These are phyloP conservation scores for Ogataea paraovalis DNA, from an alignment of 805 yeast species.

Conservation along the genomic window DNA sequence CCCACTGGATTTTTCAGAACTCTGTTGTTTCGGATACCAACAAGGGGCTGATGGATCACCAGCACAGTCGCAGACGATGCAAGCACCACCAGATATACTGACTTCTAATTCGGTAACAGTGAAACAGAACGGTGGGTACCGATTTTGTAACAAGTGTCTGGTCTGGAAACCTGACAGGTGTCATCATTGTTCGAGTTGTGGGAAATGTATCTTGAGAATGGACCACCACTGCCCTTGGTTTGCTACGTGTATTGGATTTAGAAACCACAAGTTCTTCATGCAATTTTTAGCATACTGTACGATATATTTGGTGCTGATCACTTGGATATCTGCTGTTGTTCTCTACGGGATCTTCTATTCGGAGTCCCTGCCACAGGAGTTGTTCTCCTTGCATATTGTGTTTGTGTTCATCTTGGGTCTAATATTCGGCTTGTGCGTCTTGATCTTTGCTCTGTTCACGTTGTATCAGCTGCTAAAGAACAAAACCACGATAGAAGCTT, in stretches of 20 bases:
- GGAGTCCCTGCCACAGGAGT: slow-evolving; percentile 23
- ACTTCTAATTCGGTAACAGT: slow-evolving; percentile 39
- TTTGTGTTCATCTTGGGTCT: slow-evolving; percentile 53
- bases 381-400: slow-evolving; percentile 55
- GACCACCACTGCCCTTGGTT: slow-evolving; percentile 87
- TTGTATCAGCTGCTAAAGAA: slow-evolving; percentile 58
- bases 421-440: slow-evolving; percentile 53
- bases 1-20: slow-evolving; percentile 51
- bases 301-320: slow-evolving; percentile 41
- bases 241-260: slow-evolving; percentile 78
- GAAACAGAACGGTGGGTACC: slow-evolving; percentile 57
- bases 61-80: slow-evolving; percentile 1
- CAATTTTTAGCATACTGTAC: slow-evolving; percentile 63
- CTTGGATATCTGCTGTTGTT: slow-evolving; percentile 36
- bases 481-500: slow-evolving; percentile 78
- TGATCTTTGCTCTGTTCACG: slow-evolving; percentile 53
- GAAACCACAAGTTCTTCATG: slow-evolving; percentile 73
- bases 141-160: slow-evolving; percentile 51
- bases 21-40: slow-evolving; percentile 24
- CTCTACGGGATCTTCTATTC: slow-evolving; percentile 46
- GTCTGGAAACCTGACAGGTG: slow-evolving; percentile 60
- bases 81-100: slow-evolving; percentile 46
- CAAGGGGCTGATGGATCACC: slow-evolving; percentile 16
- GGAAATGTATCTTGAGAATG: slow-evolving; percentile 46
- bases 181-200: slow-evolving; percentile 53